Conservation (phyloP, 495 filamentous ascomycete genomes). For the Bathelium albidoporum region DNA sequence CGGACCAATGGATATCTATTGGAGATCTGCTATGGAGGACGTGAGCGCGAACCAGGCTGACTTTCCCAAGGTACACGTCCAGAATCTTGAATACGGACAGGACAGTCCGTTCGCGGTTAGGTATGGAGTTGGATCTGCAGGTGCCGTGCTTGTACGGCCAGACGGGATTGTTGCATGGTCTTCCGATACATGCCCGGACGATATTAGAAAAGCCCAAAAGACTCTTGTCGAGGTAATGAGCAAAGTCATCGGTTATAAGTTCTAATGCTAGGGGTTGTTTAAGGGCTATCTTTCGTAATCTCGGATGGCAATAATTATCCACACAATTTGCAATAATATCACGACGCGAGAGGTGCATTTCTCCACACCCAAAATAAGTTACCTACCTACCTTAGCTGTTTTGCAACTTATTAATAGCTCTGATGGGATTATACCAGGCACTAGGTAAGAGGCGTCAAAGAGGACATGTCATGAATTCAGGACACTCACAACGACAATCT, state of each 20-base stretch:
- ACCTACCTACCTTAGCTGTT: too few species aligned
- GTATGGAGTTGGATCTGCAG: constrained; percentile 2
- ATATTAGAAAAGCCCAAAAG: not conserved
- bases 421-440: too few species aligned
- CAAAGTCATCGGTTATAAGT: not conserved
- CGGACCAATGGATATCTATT: not conserved
- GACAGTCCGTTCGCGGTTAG: not conserved
- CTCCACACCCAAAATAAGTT: too few species aligned
- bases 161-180: constrained; percentile 9
- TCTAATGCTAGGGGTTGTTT: not conserved
- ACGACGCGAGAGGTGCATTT: too few species aligned
- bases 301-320: too few species aligned
- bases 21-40: not conserved
- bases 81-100: not conserved
- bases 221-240: not conserved
- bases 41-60: not conserved
- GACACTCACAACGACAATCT: too few species aligned
- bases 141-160: constrained; percentile 5
- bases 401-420: too few species aligned
- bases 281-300: too few species aligned
- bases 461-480: too few species aligned
- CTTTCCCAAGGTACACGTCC: not conserved
- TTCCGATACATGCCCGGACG: not conserved
- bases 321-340: too few species aligned
- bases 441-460: too few species aligned